phyloP scores from a whole-genome alignment of 306 rosid species.

The Cucumis sativus region DNA sequence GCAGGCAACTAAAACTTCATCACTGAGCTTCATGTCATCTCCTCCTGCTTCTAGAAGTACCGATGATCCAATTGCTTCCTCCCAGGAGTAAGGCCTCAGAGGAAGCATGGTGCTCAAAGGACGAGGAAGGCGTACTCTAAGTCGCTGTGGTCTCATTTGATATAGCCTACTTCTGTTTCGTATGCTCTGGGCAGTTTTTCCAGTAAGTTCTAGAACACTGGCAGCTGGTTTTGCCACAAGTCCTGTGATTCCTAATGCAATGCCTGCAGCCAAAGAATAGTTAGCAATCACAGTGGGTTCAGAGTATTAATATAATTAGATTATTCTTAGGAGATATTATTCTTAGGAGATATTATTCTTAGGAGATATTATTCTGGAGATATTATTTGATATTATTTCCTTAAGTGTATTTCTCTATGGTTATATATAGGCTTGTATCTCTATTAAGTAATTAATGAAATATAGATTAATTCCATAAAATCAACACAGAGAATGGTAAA shows the following conservation, averaged over 20 bases:
- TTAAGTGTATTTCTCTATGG: too few species aligned
- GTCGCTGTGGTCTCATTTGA: constrained; percentile 40
- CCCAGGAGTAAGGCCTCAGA: constrained; percentile 79
- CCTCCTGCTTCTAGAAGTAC: constrained; percentile 56
- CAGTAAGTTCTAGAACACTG: constrained; percentile 92
- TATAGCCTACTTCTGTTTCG: constrained; percentile 78
- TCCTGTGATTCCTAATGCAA: constrained; percentile 82
- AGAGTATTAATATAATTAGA: too few species aligned
- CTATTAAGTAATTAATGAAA: too few species aligned
- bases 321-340: too few species aligned
- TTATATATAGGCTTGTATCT: too few species aligned
- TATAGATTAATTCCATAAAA: too few species aligned
- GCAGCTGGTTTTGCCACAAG: constrained; percentile 94
- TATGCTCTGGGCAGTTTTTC: constrained; percentile 82
- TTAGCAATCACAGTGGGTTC: background rate
- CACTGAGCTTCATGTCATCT: constrained; percentile 46
- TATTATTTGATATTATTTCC: too few species aligned
- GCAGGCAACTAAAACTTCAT: constrained; percentile 63
- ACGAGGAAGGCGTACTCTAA: constrained; percentile 69
- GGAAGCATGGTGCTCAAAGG: constrained; percentile 49
- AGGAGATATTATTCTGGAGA: too few species aligned
- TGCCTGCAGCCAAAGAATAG: constrained; percentile 31
- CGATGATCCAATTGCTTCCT: constrained; percentile 70
- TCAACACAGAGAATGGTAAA: background rate
- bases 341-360: too few species aligned